These are phyloP conservation scores for Wickerhamiella bombiphila DNA, from an alignment of 805 yeast species.

Conservation along the genomic window DNA sequence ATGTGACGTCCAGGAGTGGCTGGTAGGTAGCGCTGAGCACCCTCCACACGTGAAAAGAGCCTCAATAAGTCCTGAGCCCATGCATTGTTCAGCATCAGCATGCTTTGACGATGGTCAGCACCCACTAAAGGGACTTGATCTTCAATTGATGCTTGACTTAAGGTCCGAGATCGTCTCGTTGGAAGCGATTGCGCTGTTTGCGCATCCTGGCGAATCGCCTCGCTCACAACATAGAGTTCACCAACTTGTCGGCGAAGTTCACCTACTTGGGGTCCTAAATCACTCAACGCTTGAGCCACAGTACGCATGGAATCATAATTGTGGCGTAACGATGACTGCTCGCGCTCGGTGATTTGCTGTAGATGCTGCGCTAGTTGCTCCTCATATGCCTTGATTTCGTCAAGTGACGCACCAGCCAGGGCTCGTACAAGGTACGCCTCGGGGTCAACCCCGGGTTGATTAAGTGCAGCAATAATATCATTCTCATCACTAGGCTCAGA, in stretches of 20 bases:
- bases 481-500: neutral
- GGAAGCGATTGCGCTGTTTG: slow-evolving; percentile 23
- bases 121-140: slow-evolving; percentile 6
- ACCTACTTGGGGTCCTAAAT: slow-evolving; percentile 52
- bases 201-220: slow-evolving; percentile 47
- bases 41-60: slow-evolving; percentile 71
- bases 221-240: slow-evolving; percentile 45
- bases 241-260: slow-evolving; percentile 44
- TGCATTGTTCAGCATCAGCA: slow-evolving; percentile 57
- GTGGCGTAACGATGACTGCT: slow-evolving; percentile 19
- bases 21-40: slow-evolving; percentile 70
- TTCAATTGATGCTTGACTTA: slow-evolving; percentile 2
- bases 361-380: slow-evolving; percentile 13
- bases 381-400: slow-evolving; percentile 10
- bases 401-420: slow-evolving; percentile 13
- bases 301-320: slow-evolving; percentile 22
- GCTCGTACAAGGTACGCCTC: slow-evolving; percentile 5
- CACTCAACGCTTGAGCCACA: slow-evolving; percentile 36
- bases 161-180: slow-evolving; percentile 11
- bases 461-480: neutral
- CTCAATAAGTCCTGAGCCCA: slow-evolving; percentile 65
- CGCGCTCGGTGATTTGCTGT: slow-evolving; percentile 12
- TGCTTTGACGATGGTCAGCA: slow-evolving; percentile 47
- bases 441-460: neutral
- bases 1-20: slow-evolving; percentile 70